Conservation (phyloP, 768 basidiomycete genomes). For the Tylopilus subfusipes region DNA sequence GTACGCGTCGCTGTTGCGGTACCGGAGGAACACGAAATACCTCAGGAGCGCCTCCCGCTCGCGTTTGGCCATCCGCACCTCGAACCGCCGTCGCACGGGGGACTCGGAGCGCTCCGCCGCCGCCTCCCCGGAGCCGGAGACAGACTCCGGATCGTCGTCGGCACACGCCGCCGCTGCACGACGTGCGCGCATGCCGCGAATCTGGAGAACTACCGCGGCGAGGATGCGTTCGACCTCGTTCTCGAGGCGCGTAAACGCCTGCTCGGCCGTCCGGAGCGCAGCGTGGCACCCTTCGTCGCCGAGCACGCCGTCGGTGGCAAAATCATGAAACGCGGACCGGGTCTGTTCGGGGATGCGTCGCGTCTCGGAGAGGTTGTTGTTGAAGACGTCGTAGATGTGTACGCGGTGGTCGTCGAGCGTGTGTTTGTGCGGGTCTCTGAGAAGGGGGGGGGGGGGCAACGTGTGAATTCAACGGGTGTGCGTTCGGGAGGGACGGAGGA, state of each 20-base stretch:
- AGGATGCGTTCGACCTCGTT: constrained; percentile 39
- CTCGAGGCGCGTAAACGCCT: constrained; percentile 43
- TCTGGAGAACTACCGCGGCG: constrained; percentile 31
- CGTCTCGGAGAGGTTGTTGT: constrained; percentile 47
- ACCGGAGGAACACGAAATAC: constrained; percentile 56
- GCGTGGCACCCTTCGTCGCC: constrained; percentile 37
- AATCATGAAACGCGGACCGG: constrained; percentile 43
- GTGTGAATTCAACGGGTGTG: not conserved
- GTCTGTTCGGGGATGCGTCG: constrained; percentile 35
- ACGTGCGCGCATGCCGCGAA: constrained; percentile 21
- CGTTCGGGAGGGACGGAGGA: not conserved
- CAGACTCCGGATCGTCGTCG: not conserved
- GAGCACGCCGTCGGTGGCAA: constrained; percentile 32
- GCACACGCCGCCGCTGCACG: too few relatives aligned
- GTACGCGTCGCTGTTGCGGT: constrained; percentile 51
- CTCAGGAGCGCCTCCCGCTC: constrained; percentile 41
- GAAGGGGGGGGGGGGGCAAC: not conserved
- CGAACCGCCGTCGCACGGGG: constrained; percentile 13
- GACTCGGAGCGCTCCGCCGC: not conserved
- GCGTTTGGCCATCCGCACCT: constrained; percentile 21
- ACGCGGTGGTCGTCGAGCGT: constrained; percentile 38
- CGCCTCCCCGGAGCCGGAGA: not conserved
- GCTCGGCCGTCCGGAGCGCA: constrained; percentile 41
- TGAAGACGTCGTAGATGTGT: constrained; percentile 51
- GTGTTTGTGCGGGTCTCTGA: constrained; percentile 29